Evolutionary conservation across 805 yeast genomes (phyloP), one percentile per base, ranked within the genome.

Genomic region (Metschnikowia santaceciliae): DNA sequence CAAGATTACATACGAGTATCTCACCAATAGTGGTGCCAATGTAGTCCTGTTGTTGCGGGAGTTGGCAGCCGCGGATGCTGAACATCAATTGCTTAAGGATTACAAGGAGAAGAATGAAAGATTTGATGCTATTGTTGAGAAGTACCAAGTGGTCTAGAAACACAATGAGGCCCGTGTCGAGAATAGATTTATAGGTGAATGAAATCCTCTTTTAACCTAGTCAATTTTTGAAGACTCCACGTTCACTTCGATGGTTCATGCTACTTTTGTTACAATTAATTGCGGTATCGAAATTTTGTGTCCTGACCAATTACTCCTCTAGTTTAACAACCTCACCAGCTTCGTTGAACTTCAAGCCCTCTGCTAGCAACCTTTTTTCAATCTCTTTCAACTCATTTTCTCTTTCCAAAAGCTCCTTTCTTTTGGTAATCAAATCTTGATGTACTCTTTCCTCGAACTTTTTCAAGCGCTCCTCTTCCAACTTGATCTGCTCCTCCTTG

Each of bases 391-490:
- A 78, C 67, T 90, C 96, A 61, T 82, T 80, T 68, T 90, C 97
- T 64, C 96, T 81, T 58, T 84, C 87, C 65, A 87, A 77, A 54
- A 90, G 79, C 68, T 90, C 97, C 62, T 84, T 83, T 60, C 94
- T 79, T 75, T 90, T 88, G 66, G 78, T 77, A 64, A 86, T 75
- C 65, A 90, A 76, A 68, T 90, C 96, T 64, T 85, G 88, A 70
- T 90, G 96, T 23, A 90, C 95, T 60, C 94, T 78, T 68, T 85
- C 90, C 71, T 90, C 97, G 66, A 88, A 88, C 41, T 88, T 87
- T 62, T 79, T 84, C 63, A 90, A 77, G 70, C 95, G 81, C 70
- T 88, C 96, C 71, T 90, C 97, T 69, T 90, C 97, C 48, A 85
- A 74, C 61, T 88, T 83, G 61, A 90, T 87, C 70, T 89, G 95